phyloP scores from a whole-genome alignment of 2,329 filamentous ascomycete species.

The Penicillium sp. region DNA sequence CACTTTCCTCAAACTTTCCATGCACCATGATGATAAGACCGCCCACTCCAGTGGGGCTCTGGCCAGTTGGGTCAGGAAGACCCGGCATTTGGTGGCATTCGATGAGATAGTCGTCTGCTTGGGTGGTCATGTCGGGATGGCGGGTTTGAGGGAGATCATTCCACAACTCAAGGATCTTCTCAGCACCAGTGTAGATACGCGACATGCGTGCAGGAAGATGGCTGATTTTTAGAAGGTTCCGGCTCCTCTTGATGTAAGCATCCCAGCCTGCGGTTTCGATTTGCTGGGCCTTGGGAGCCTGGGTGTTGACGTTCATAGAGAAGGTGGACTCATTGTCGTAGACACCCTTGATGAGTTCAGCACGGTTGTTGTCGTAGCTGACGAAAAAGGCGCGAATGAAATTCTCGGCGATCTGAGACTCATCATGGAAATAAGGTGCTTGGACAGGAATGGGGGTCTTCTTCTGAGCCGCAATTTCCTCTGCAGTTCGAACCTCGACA shows the following conservation, averaged over 20 bases:
- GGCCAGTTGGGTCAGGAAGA: slow-evolving; percentile 66
- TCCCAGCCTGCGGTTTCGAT: slow-evolving; percentile 60
- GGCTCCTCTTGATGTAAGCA: slow-evolving; percentile 71
- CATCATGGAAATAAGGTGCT: slow-evolving; percentile 70
- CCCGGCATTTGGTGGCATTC: slow-evolving; percentile 75
- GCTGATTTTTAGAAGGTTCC: slow-evolving; percentile 72
- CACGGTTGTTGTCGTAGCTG: slow-evolving; percentile 70
- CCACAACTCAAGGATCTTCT: slow-evolving; percentile 68
- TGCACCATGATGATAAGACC: slow-evolving; percentile 77
- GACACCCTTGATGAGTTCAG: slow-evolving; percentile 60
- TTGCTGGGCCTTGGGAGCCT: slow-evolving; percentile 53
- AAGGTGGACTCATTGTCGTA: slow-evolving; percentile 77
- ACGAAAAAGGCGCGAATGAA: slow-evolving; percentile 74
- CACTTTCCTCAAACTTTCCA: slow-evolving; percentile 77
- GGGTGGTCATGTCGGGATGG: slow-evolving; percentile 68
- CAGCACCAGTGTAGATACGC: slow-evolving; percentile 63
- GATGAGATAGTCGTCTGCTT: slow-evolving; percentile 73
- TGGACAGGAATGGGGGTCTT: slow-evolving; percentile 61
- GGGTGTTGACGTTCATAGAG: slow-evolving; percentile 70
- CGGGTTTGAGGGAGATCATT: slow-evolving; percentile 67
- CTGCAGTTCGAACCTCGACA: slow-evolving; percentile 68
- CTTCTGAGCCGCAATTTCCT: slow-evolving; percentile 62
- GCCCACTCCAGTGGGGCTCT: slow-evolving; percentile 66
- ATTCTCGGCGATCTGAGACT: slow-evolving; percentile 68
- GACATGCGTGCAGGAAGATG: slow-evolving; percentile 60